Percentiles rank a stretch among this genome's conserved stretches.
Evolutionary conservation across 768 basidiomycete species (phyloP).

Genomic region (Lactarius pseudohatsudake): DNA sequence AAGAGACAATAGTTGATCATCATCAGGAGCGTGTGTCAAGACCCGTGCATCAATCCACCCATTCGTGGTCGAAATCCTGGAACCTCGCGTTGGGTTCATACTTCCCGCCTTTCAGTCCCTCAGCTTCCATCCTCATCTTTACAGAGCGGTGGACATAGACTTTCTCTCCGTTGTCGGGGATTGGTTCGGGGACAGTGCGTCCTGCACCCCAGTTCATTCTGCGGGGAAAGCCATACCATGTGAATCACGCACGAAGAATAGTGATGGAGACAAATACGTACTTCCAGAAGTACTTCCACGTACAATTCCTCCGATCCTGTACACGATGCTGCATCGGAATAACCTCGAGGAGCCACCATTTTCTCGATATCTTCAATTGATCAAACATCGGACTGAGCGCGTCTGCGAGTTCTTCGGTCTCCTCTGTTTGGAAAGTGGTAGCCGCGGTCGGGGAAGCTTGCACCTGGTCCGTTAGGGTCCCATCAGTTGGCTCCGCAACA

Average conservation of each 20-base stretch:
- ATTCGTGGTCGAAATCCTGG: slow-evolving; percentile 23
- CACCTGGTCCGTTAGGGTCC: slow-evolving; percentile 25
- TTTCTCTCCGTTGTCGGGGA: background rate
- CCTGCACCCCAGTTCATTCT: slow-evolving; percentile 9
- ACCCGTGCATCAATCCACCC: slow-evolving; percentile 29
- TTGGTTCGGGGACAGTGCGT: slow-evolving; percentile 7
- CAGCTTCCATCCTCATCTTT: slow-evolving; percentile 19
- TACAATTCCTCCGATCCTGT: background rate
- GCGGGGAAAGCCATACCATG: background rate
- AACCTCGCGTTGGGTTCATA: slow-evolving; percentile 37
- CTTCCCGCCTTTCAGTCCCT: slow-evolving; percentile 31
- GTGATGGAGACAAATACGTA: background rate
- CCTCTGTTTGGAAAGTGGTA: slow-evolving; percentile 43
- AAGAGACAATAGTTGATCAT: background rate
- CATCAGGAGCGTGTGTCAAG: background rate
- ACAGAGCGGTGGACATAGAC: slow-evolving; percentile 16
- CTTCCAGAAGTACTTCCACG: background rate
- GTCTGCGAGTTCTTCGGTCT: slow-evolving; percentile 63
- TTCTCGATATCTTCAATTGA: slow-evolving; percentile 46
- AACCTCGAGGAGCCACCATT: slow-evolving; percentile 70
- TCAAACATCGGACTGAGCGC: slow-evolving; percentile 54
- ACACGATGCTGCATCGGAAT: slow-evolving; percentile 31
- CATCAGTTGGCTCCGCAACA: slow-evolving; percentile 16
- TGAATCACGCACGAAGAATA: background rate
- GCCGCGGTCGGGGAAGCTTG: slow-evolving; percentile 25